Evolutionary conservation across 2,329 filamentous ascomycete species (phyloP), one percentile per base, ranked within the genome.

Genomic region (Atkinsonella hypoxylon): DNA sequence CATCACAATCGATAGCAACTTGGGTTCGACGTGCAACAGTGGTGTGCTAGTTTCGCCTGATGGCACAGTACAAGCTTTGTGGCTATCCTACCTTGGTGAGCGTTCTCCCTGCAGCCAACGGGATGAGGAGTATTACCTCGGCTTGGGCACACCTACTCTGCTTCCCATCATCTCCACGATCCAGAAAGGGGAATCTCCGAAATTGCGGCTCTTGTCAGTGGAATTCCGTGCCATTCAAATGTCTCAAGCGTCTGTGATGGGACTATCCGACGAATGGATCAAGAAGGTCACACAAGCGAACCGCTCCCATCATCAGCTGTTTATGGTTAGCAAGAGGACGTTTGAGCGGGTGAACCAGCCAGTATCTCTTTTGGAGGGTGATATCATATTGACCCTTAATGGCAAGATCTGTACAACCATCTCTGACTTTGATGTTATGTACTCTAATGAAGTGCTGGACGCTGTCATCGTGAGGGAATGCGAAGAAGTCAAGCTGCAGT

Each of bases 191-290:
- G 74, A 82, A 53, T 82, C 80, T 22, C 94, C 93, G 0, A 84
- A 87, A 57, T 74, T 98, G 34, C 82, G 91, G 15, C 95, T 98
- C 65, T 72, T 98, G 43, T 93, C 93, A 49, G 88, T 96, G 60
- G 93, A 98, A 67, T 90, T 94, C 62, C 87, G 94, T 52, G 85
- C 93, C 11, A 89, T 98, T 31, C 89, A 95, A 62, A 97, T 98
- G 91, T 87, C 86, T 39, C 93, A 98, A 69, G 91, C 89, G 15
- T 85, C 90, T 38, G 89, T 97, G 57, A 97, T 98, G 90, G 93
- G 93, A 10, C 89, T 97, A 1, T 88, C 87, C 0, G 90, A 97
- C 60, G 85, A 94, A 55, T 97, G 91, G 93, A 95, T 98, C 60
- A 78, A 87, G 59, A 86, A 89, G 67, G 91, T 96, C 2, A 84